Evolutionary conservation across 805 yeast species (phyloP).

Genomic region (Candida qinlingensis): DNA sequence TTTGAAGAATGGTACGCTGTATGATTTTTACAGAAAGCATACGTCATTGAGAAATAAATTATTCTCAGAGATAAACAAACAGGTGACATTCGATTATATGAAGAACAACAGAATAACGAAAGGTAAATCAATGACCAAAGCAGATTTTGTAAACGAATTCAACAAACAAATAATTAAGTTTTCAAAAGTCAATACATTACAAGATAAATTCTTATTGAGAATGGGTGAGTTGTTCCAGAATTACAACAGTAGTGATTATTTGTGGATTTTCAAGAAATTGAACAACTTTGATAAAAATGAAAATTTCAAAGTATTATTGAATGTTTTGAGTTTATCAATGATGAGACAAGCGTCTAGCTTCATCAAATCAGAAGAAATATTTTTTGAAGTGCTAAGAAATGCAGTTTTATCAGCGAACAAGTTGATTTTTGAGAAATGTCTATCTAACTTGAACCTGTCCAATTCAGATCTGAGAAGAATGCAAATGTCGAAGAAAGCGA

Average conservation of each 20-base stretch:
- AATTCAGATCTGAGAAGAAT: not conserved
- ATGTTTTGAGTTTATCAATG: slow-evolving; percentile 4
- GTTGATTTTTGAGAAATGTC: slow-evolving; percentile 5
- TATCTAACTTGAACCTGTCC: slow-evolving; percentile 3
- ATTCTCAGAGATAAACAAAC: not conserved
- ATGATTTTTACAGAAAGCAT: slow-evolving; percentile 4
- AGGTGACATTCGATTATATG: slow-evolving; percentile 1
- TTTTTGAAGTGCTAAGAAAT: slow-evolving; percentile 4
- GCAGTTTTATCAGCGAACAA: slow-evolving; percentile 4
- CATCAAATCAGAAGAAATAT: slow-evolving; percentile 4
- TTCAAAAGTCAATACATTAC: not conserved
- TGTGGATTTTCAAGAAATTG: slow-evolving; percentile 1
- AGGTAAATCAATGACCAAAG: not conserved
- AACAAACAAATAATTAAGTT: not conserved
- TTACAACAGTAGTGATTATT: not conserved
- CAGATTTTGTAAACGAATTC: slow-evolving; percentile 1
- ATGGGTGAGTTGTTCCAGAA: slow-evolving; percentile 2
- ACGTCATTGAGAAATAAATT: slow-evolving; percentile 2
- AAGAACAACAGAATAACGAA: not conserved
- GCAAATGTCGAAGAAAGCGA: slow-evolving; percentile 1
- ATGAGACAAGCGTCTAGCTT: slow-evolving; percentile 3
- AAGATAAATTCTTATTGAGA: slow-evolving; percentile 3
- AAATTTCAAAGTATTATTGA: slow-evolving; percentile 5
- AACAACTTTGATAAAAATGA: slow-evolving; percentile 1
- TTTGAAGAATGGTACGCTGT: not conserved